Percentiles rank a stretch among this genome's conserved stretches.
phyloP scores from a whole-genome alignment of 192 early-diverging fungal species.

The Allomyces macrogynus region DNA sequence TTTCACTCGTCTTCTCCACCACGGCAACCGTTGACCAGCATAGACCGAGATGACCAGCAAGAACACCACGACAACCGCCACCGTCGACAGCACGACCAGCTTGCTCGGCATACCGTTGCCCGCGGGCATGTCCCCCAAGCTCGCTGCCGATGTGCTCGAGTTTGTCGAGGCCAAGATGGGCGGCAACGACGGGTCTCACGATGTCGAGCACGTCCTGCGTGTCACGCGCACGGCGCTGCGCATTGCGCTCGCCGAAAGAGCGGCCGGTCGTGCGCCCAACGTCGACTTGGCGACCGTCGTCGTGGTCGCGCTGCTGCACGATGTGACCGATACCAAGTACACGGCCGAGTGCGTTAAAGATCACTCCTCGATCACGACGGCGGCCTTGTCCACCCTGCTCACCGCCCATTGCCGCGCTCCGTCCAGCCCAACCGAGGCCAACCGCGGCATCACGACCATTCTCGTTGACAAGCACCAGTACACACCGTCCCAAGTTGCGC shows the following conservation, averaged over 20 bases:
- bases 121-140: neutral
- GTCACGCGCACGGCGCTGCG: neutral
- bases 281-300: slow-evolving; percentile 3
- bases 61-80: too few relatives aligned
- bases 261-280: neutral
- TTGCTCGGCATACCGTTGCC: neutral
- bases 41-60: too few relatives aligned
- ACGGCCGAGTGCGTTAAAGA: neutral
- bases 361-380: neutral
- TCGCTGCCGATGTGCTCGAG: neutral
- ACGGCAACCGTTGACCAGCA: too few relatives aligned
- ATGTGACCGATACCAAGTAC: slow-evolving; percentile 12
- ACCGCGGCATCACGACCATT: neutral
- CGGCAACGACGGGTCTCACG: slow-evolving; percentile 2
- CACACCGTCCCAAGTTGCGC: neutral
- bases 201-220: slow-evolving; percentile 2
- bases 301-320: slow-evolving; percentile 12
- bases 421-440: neutral
- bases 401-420: too few relatives aligned
- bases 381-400: too few relatives aligned
- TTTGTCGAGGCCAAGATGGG: neutral
- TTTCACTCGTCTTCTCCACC: too few relatives aligned
- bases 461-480: neutral
- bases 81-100: too few relatives aligned
- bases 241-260: neutral